phyloP scores from a whole-genome alignment of 2,329 filamentous ascomycete genomes.

The Pseudomassariella vexata region DNA sequence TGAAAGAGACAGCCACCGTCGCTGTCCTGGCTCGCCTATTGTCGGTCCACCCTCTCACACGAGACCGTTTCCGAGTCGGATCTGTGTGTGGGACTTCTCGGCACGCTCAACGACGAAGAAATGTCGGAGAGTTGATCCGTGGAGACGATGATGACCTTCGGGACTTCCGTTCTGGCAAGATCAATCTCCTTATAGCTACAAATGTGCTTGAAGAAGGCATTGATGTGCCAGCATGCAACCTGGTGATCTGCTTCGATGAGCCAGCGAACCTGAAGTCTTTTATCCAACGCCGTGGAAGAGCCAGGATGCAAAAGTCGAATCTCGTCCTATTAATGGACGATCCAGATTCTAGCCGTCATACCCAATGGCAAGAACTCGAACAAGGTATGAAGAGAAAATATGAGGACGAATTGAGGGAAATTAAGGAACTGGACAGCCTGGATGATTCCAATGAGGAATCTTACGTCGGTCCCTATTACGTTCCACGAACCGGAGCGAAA shows the following conservation, averaged over 20 bases:
- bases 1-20: slow-evolving; percentile 55
- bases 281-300: slow-evolving; percentile 51
- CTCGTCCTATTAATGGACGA: slow-evolving; percentile 41
- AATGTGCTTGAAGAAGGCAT: slow-evolving; percentile 64
- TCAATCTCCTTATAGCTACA: slow-evolving; percentile 57
- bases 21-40: slow-evolving; percentile 55
- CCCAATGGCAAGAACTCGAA: slow-evolving; percentile 64
- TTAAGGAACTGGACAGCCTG: slow-evolving; percentile 35
- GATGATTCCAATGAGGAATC: slow-evolving; percentile 38
- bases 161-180: slow-evolving; percentile 47
- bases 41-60: slow-evolving; percentile 40
- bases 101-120: slow-evolving; percentile 26
- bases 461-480: slow-evolving; percentile 26
- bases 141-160: slow-evolving; percentile 22
- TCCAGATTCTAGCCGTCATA: slow-evolving; percentile 16
- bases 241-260: slow-evolving; percentile 53
- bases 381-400: slow-evolving; percentile 66
- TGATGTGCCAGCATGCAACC: slow-evolving; percentile 58
- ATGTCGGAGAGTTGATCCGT: slow-evolving; percentile 30
- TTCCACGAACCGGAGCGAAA: slow-evolving; percentile 49
- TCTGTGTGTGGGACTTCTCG: slow-evolving; percentile 50
- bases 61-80: slow-evolving; percentile 42
- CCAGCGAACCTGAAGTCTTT: slow-evolving; percentile 48
- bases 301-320: slow-evolving; percentile 43
- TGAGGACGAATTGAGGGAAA: slow-evolving; percentile 54